Percentiles rank a stretch among this genome's conserved stretches.
Evolutionary conservation across 257 asterid species (phyloP).

Genomic region (Datura wrightii): DNA sequence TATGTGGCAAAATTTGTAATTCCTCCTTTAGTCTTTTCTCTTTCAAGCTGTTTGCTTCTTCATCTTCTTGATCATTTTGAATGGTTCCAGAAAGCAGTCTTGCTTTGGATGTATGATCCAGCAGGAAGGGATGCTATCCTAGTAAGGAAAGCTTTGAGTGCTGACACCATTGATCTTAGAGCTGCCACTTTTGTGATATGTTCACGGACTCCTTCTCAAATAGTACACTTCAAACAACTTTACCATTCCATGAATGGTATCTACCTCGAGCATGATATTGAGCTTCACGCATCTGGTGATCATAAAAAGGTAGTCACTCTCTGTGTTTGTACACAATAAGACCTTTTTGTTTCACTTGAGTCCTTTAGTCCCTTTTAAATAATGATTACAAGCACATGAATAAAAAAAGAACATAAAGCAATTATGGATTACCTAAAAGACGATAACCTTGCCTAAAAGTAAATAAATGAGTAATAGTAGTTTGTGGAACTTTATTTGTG

Average conservation of each 20-base stretch:
- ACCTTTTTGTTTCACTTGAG: not conserved
- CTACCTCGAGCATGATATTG: conserved; percentile 85
- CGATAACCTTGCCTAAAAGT: not conserved
- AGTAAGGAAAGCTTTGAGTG: conserved; percentile 60
- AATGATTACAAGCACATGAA: not conserved
- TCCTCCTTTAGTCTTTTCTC: conserved; percentile 5
- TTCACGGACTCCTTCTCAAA: conserved; percentile 85
- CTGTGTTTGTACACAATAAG: conserved; percentile 26
- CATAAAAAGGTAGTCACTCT: conserved; percentile 65
- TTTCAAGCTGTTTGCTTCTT: not conserved
- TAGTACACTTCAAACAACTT: conserved; percentile 73
- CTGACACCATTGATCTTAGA: conserved; percentile 54
- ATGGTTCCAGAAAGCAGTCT: conserved; percentile 69
- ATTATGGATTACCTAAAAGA: not conserved
- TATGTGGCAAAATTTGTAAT: not conserved
- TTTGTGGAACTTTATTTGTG: conserved; percentile 13
- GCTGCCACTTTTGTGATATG: conserved; percentile 93
- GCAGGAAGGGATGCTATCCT: conserved; percentile 80
- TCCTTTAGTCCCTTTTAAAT: conserved; percentile 2
- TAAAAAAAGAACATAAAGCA: not conserved
- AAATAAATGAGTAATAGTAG: conserved; percentile 19
- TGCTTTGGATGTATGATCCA: conserved; percentile 94
- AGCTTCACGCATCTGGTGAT: conserved; percentile 68
- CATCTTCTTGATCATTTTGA: not conserved
- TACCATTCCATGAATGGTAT: conserved; percentile 63